A percentile compares a stretch with the other conserved stretches of the same genome.
Conservation (phyloP, 2,329 filamentous ascomycete species). For the Magnaporthiopsis rhizophila region DNA sequence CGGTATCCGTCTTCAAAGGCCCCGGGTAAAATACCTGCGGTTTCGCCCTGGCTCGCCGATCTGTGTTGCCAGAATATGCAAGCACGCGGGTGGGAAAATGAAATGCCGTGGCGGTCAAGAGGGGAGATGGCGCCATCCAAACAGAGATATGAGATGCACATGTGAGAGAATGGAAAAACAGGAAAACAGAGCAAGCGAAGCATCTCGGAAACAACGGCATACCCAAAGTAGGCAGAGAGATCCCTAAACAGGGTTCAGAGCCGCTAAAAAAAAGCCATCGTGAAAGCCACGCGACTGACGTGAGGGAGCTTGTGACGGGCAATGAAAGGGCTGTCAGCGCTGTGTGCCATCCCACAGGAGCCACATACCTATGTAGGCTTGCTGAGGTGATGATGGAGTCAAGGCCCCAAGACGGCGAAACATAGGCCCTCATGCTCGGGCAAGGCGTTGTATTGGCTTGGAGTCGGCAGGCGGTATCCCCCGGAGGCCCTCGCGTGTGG, state of each 20-base stretch:
- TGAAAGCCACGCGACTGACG: neutral
- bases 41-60: neutral
- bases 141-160: neutral
- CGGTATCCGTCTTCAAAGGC: neutral
- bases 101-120: neutral
- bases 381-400: neutral
- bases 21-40: neutral
- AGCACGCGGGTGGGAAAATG: neutral
- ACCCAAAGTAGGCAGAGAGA: neutral
- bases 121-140: neutral
- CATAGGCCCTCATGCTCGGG: neutral
- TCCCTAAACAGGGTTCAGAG: neutral
- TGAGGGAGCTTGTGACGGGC: neutral
- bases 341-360: neutral
- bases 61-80: neutral
- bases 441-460: neutral
- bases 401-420: neutral
- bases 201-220: neutral
- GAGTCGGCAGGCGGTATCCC: neutral
- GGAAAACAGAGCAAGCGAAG: neutral
- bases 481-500: neutral
- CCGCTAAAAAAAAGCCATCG: neutral
- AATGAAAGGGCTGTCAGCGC: neutral
- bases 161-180: neutral
- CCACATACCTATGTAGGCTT: neutral